phyloP scores from a whole-genome alignment of 805 yeast genomes.

The Wickerhamomyces kurtzmanii region DNA sequence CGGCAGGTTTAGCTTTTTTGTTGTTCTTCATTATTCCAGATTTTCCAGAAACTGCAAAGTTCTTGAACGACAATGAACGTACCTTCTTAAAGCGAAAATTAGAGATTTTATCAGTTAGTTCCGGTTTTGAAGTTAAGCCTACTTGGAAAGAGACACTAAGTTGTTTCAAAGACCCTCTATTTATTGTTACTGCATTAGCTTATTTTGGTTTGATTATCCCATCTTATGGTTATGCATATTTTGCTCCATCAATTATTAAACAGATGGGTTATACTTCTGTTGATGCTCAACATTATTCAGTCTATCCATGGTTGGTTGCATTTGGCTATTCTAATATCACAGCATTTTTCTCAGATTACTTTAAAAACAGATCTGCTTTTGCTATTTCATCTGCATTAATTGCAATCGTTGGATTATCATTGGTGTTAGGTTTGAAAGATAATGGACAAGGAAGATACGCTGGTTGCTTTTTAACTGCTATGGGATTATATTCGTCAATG shows the following conservation, averaged over 20 bases:
- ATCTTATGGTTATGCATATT: constrained; percentile 34
- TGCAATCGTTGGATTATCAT: constrained; percentile 22
- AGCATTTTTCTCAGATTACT: constrained; percentile 55
- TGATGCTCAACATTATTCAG: constrained; percentile 70
- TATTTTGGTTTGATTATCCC: constrained; percentile 29
- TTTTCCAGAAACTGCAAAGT: constrained; percentile 29
- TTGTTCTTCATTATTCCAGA: constrained; percentile 31
- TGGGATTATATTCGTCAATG: constrained; percentile 28
- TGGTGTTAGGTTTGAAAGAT: constrained; percentile 24
- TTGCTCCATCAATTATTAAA: constrained; percentile 27
- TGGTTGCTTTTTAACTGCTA: constrained; percentile 26
- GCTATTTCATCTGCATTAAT: constrained; percentile 22
- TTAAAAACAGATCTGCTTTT: constrained; percentile 34
- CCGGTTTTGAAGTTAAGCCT: constrained; percentile 23
- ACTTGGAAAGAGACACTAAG: constrained; percentile 21
- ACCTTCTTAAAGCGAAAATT: constrained; percentile 25
- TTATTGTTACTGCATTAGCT: constrained; percentile 24
- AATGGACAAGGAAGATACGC: constrained; percentile 29
- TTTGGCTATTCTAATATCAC: constrained; percentile 54
- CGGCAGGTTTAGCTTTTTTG: constrained; percentile 27
- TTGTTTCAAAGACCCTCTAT: constrained; percentile 48
- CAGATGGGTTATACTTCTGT: constrained; percentile 48
- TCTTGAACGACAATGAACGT: constrained; percentile 28
- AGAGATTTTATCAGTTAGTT: constrained; percentile 26
- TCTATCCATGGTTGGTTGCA: constrained; percentile 78